Conservation (phyloP, 139 green algal species). For the Desmodesmus armatus region DNA sequence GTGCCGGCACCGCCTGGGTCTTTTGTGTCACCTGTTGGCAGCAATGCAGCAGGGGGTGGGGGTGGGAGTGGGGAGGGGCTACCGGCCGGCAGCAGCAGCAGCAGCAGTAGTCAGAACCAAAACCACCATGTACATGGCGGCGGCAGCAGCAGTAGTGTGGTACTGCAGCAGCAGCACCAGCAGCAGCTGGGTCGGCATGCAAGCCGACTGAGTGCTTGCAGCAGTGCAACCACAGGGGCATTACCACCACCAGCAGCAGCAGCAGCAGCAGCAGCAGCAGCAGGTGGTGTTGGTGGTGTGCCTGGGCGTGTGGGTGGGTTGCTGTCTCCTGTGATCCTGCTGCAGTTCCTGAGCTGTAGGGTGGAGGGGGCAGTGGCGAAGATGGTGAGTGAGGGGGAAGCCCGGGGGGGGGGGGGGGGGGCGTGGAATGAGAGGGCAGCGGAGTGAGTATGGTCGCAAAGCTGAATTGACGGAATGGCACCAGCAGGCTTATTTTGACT, state of each 20-base stretch:
- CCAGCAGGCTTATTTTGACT: no score
- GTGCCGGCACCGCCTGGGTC: no score
- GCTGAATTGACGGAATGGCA: no score
- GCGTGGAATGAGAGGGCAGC: no score
- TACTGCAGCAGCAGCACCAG: slow-evolving; percentile 1
- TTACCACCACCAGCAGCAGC: neutral
- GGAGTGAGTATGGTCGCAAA: no score
- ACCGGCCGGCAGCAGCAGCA: no score
- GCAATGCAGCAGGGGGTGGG: no score
- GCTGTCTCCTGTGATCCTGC: slow-evolving; percentile 11
- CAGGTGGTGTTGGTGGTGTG: neutral
- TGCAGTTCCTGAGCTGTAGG: slow-evolving; percentile 19
- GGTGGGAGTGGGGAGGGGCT: no score
- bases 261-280: neutral
- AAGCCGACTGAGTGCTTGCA: neutral
- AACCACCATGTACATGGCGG: no score
- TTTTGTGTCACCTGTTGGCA: no score
- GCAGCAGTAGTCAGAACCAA: slow-evolving; percentile 6
- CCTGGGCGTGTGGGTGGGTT: neutral
- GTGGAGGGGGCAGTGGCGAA: slow-evolving; percentile 30
- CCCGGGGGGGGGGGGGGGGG: no score
- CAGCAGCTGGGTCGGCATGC: neutral
- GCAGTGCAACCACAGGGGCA: slow-evolving; percentile 17
- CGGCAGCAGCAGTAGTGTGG: neutral
- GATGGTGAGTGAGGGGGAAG: slow-evolving; percentile 11